Percentiles rank a stretch among this genome's conserved stretches.
phyloP scores from a whole-genome alignment of 2,329 filamentous ascomycete genomes.

The Aureobasidium leucospermi region DNA sequence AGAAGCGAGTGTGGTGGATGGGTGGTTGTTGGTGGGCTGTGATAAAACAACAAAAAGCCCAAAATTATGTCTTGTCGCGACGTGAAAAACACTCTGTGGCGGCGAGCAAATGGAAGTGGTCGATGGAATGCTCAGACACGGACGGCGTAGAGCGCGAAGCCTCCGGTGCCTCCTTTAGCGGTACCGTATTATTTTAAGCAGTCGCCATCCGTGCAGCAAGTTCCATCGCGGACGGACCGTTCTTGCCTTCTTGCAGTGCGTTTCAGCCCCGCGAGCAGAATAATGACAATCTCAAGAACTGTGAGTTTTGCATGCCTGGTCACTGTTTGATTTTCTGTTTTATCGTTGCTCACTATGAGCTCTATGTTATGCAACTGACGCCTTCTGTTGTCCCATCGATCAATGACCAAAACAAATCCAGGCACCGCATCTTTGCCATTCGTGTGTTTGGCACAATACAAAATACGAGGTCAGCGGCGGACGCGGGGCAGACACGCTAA shows the following conservation, averaged over 20 bases:
- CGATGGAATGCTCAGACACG: neutral
- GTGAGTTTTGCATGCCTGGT: neutral
- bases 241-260: neutral
- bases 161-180: too few species aligned
- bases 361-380: neutral
- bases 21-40: neutral
- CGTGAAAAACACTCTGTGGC: slow-evolving; percentile 3
- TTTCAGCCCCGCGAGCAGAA: neutral
- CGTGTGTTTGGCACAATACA: neutral
- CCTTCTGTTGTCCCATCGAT: neutral
- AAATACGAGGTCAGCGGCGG: neutral
- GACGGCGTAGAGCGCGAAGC: too few species aligned
- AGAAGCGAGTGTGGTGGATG: neutral
- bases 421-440: neutral
- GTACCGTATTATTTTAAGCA: neutral
- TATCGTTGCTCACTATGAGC: neutral
- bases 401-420: neutral
- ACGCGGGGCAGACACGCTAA: neutral
- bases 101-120: neutral
- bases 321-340: slow-evolving; percentile 1
- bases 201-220: neutral
- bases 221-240: neutral
- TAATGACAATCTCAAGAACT: neutral
- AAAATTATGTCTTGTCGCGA: neutral
- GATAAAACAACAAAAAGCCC: neutral